Conservation (phyloP, 768 basidiomycete species). For the Podaxis sp. region DNA sequence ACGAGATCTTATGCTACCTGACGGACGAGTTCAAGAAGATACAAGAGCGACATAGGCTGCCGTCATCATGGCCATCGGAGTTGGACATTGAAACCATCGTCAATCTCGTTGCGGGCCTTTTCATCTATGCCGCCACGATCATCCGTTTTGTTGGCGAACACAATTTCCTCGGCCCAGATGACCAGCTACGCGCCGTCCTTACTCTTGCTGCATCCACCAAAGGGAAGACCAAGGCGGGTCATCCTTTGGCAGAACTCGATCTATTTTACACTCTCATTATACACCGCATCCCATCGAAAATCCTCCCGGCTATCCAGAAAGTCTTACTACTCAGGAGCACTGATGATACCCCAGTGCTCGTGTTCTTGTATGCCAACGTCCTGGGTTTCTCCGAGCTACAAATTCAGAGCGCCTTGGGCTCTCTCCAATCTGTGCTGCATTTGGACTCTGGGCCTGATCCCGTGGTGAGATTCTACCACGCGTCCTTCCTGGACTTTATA, state of each 20-base stretch:
- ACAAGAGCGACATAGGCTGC: background rate
- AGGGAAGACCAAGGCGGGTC: background rate
- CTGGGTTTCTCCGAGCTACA: background rate
- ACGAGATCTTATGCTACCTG: slow-evolving; percentile 13
- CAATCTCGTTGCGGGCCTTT: slow-evolving; percentile 3
- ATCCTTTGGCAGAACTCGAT: background rate
- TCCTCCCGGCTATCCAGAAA: background rate
- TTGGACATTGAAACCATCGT: background rate
- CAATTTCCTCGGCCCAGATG: background rate
- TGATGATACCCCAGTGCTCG: background rate
- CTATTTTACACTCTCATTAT: background rate
- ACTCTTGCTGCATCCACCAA: background rate
- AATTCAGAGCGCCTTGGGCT: background rate
- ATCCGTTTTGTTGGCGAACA: slow-evolving; percentile 14
- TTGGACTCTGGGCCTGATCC: background rate
- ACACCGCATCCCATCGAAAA: background rate
- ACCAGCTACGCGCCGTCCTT: background rate
- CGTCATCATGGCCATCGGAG: slow-evolving; percentile 12
- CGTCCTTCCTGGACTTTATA: background rate
- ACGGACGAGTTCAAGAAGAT: slow-evolving; percentile 5
- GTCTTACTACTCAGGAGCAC: background rate
- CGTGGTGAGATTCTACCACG: background rate
- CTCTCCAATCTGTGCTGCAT: background rate
- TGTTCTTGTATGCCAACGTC: background rate
- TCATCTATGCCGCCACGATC: slow-evolving; percentile 6